These are phyloP conservation scores for Coniosporium apollinis DNA, from an alignment of 495 filamentous ascomycete genomes.

Conservation along the genomic window DNA sequence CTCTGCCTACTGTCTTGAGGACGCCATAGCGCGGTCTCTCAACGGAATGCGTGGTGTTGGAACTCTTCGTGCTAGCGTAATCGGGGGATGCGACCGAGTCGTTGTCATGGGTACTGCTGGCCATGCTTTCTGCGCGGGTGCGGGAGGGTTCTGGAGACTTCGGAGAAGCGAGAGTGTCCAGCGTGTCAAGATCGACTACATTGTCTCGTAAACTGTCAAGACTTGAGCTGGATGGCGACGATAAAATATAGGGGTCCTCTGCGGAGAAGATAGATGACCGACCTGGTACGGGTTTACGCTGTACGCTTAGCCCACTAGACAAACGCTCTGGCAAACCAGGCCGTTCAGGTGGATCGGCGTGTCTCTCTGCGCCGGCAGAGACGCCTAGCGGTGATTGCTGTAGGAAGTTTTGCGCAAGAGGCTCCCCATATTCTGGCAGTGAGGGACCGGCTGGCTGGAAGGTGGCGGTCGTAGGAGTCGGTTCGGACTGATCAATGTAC, in stretches of 20 bases:
- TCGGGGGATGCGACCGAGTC: slow-evolving; percentile 23
- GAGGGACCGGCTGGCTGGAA: not conserved
- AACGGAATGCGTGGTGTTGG: slow-evolving; percentile 12
- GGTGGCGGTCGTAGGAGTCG: not conserved
- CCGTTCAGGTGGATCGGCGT: too few species aligned
- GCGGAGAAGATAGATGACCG: slow-evolving; percentile 10
- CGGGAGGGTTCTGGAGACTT: too few species aligned
- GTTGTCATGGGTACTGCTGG: slow-evolving; percentile 21
- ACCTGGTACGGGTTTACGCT: slow-evolving; percentile 17
- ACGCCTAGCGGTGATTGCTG: too few species aligned
- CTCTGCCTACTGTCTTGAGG: slow-evolving; percentile 60
- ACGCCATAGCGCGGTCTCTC: slow-evolving; percentile 68
- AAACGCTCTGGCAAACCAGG: too few species aligned
- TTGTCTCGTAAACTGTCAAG: slow-evolving; percentile 46
- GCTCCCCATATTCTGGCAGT: slow-evolving; percentile 1
- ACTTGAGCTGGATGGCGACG: slow-evolving; percentile 29
- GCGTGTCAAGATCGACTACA: slow-evolving; percentile 46
- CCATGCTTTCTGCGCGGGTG: too few species aligned
- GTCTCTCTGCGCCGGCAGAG: too few species aligned
- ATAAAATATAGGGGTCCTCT: slow-evolving; percentile 9
- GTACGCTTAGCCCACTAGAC: slow-evolving; percentile 5
- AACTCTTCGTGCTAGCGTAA: slow-evolving; percentile 27
- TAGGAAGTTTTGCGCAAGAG: too few species aligned
- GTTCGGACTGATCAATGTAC: slow-evolving; percentile 10
- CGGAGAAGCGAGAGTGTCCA: slow-evolving; percentile 39